Conservation (phyloP, 1,284 basidiomycete genomes). For the Austropuccinia psidii region DNA sequence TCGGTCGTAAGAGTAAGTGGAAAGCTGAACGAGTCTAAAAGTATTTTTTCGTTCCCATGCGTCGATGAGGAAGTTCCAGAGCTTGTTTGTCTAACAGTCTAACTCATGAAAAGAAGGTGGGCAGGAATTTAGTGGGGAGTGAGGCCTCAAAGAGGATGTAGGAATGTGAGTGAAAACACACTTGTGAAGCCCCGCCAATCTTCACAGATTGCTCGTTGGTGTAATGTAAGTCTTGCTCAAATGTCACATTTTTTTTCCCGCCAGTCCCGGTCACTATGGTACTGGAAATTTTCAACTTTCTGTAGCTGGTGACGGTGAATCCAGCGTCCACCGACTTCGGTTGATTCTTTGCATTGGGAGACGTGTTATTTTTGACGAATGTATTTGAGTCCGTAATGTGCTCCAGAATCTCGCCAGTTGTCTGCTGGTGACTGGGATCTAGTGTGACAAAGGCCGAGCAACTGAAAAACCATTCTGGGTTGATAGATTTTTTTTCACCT, state of each 20-base stretch:
- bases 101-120: neutral
- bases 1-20: slow-evolving; percentile 4
- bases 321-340: too few species aligned
- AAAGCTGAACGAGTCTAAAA: slow-evolving; percentile 8
- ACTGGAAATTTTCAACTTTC: slow-evolving; percentile 1
- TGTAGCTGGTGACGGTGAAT: neutral
- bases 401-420: slow-evolving; percentile 3
- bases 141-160: neutral
- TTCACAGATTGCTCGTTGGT: slow-evolving; percentile 1
- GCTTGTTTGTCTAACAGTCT: neutral
- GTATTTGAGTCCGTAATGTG: neutral
- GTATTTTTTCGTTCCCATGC: neutral
- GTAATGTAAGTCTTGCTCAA: slow-evolving; percentile 7
- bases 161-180: neutral
- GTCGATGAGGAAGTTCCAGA: neutral
- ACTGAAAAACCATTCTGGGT: slow-evolving; percentile 67
- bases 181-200: neutral
- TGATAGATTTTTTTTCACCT: slow-evolving; percentile 58
- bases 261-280: slow-evolving; percentile 20
- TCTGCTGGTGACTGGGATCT: slow-evolving; percentile 19
- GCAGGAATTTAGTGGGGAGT: neutral
- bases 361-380: too few species aligned
- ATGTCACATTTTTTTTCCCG: neutral
- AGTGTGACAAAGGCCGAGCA: slow-evolving; percentile 60
- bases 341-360: neutral